Evolutionary conservation across 768 basidiomycete genomes (phyloP).

Genomic region (Trametes cinnabarina): DNA sequence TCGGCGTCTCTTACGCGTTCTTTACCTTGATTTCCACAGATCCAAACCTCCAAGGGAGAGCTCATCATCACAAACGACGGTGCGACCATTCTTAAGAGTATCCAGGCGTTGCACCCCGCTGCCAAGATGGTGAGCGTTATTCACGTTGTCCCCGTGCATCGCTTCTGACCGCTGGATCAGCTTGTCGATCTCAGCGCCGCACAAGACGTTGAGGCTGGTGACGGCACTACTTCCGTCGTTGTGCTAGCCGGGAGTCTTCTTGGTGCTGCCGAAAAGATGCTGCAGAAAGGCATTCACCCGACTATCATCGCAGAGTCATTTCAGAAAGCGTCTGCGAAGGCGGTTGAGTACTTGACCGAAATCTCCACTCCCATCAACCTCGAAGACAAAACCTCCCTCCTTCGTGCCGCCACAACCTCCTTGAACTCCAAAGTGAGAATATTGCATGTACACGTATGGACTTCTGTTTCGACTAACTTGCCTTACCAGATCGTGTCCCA

Average conservation of each 20-base stretch:
- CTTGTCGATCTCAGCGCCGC: slow-evolving; percentile 96
- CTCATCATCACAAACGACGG: slow-evolving; percentile 99
- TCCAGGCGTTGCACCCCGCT: slow-evolving; percentile 95
- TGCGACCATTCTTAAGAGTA: slow-evolving; percentile 93
- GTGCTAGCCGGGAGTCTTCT: slow-evolving; percentile 92
- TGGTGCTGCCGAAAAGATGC: slow-evolving; percentile 94
- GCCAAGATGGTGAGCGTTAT: slow-evolving; percentile 82
- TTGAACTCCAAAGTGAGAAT: slow-evolving; percentile 85
- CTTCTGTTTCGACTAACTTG: not conserved
- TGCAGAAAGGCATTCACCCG: slow-evolving; percentile 95
- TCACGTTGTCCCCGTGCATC: not conserved
- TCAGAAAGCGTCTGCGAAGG: slow-evolving; percentile 85
- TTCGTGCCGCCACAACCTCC: slow-evolving; percentile 92
- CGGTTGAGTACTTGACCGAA: slow-evolving; percentile 91
- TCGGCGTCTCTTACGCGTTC: not conserved
- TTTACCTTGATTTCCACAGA: slow-evolving; percentile 45
- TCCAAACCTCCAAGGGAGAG: slow-evolving; percentile 94
- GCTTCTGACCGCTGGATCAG: slow-evolving; percentile 39
- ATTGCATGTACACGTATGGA: not conserved
- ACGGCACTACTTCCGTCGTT: slow-evolving; percentile 97
- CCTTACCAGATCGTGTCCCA: slow-evolving; percentile 88
- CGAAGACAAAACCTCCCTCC: slow-evolving; percentile 76
- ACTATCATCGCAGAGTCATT: slow-evolving; percentile 97
- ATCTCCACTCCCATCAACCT: slow-evolving; percentile 92
- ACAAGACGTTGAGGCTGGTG: slow-evolving; percentile 97